phyloP scores from a whole-genome alignment of 805 yeast genomes.

The Yarrowia porcina region DNA sequence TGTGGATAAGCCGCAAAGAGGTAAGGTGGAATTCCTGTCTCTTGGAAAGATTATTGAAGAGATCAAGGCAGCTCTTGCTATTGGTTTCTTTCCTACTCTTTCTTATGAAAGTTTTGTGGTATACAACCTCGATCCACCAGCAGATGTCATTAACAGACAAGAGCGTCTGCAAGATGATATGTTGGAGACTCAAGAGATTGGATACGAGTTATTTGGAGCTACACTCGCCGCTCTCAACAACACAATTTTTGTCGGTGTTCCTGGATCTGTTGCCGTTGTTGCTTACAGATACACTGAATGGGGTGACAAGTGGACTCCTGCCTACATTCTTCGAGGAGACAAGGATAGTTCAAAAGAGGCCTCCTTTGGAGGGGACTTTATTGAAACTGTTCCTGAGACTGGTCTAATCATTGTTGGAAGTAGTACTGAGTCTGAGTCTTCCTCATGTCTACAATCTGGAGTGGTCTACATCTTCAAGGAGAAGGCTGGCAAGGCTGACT shows the following conservation, averaged over 20 bases:
- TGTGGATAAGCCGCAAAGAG: background rate
- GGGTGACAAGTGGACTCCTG: slow-evolving; percentile 6
- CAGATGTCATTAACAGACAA: background rate
- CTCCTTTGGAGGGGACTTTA: slow-evolving; percentile 4
- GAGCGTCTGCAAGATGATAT: background rate
- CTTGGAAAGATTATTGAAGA: background rate
- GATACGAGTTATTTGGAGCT: background rate
- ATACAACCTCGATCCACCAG: background rate
- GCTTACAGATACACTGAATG: background rate
- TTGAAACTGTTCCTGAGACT: background rate
- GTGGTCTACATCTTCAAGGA: background rate
- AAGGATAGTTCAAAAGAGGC: background rate
- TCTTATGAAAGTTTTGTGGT: background rate
- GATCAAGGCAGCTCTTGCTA: background rate
- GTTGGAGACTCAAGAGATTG: background rate
- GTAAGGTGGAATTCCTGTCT: background rate
- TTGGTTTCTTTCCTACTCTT: background rate
- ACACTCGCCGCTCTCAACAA: background rate
- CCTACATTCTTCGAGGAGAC: background rate
- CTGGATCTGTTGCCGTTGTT: background rate
- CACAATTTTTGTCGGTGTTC: background rate
- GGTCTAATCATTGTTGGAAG: background rate
- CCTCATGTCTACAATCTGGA: background rate
- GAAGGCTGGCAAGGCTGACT: background rate
- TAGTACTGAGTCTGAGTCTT: background rate